Evolutionary conservation across 345 rosid species (phyloP).

Genomic region (Citrus hindsii): DNA sequence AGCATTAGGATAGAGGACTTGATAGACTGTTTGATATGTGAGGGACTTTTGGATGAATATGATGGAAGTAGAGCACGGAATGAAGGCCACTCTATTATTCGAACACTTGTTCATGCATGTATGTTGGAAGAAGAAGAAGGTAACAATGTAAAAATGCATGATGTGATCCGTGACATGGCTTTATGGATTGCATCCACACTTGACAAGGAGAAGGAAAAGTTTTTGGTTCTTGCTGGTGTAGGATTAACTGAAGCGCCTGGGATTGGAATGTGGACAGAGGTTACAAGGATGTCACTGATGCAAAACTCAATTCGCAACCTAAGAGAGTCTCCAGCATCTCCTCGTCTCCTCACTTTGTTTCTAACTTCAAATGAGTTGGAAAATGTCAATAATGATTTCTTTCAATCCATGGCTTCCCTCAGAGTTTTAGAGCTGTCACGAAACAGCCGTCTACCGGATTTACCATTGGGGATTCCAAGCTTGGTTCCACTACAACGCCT

Average conservation of each 20-base stretch:
- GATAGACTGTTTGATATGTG: no score
- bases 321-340: not conserved
- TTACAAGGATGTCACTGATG: constrained; percentile 1
- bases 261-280: not conserved
- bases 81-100: constrained; percentile 5
- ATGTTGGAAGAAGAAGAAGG: constrained; percentile 19
- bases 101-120: constrained; percentile 19
- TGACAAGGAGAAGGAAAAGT: constrained; percentile 13
- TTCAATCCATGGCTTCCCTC: constrained; percentile 5
- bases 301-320: not conserved
- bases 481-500: constrained; percentile 18
- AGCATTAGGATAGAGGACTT: rapidly evolving
- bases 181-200: constrained; percentile 27
- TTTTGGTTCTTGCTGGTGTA: constrained; percentile 13
- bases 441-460: not conserved
- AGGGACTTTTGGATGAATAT: no score
- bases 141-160: constrained; percentile 33
- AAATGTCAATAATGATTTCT: constrained; percentile 11
- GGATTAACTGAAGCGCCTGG: constrained; percentile 10
- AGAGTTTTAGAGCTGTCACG: constrained; percentile 1
- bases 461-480: constrained; percentile 23
- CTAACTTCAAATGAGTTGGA: not conserved
- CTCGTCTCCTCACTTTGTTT: constrained; percentile 25
- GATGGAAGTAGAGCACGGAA: no score
- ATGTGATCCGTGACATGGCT: constrained; percentile 38